These are phyloP conservation scores for Lipomyces chichibuensis DNA, from an alignment of 805 yeast genomes.

Conservation along the genomic window DNA sequence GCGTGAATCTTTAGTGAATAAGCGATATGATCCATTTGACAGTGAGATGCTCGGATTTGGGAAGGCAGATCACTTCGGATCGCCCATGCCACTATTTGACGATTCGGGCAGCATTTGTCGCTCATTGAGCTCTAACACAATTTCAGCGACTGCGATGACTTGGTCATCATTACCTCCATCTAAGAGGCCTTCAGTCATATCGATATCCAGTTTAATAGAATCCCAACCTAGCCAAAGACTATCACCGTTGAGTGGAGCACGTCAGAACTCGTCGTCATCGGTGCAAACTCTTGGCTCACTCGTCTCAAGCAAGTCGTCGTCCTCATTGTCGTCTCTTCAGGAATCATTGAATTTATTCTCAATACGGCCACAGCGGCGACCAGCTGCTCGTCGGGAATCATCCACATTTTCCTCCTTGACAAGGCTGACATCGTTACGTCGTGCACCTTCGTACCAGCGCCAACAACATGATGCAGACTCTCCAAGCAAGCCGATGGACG, in stretches of 20 bases:
- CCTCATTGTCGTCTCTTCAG: conserved; percentile 16
- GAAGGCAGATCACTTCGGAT: conserved; percentile 9
- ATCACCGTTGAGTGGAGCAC: not conserved
- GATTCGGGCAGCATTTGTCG: conserved; percentile 11
- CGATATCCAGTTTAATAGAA: not conserved
- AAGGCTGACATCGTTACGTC: conserved; percentile 10
- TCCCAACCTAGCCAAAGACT: not conserved
- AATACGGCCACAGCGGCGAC: not conserved
- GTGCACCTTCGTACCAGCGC: conserved; percentile 9
- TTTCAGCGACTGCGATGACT: conserved; percentile 4
- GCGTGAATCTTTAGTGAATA: not conserved
- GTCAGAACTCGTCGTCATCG: conserved; percentile 1
- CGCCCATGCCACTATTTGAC: conserved; percentile 9
- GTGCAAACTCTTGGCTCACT: conserved; percentile 1
- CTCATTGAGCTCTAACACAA: conserved; percentile 6
- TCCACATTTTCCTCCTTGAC: conserved; percentile 14
- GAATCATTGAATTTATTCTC: conserved; percentile 10
- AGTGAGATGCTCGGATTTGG: not conserved
- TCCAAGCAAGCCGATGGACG: not conserved
- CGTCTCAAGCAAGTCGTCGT: conserved; percentile 6
- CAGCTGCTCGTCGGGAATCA: conserved; percentile 28
- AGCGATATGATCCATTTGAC: not conserved
- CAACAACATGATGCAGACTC: conserved; percentile 1
- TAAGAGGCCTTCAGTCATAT: not conserved
- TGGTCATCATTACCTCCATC: not conserved